Conservation (phyloP, 768 basidiomycete species). For the Leccinum longicurvipes region DNA sequence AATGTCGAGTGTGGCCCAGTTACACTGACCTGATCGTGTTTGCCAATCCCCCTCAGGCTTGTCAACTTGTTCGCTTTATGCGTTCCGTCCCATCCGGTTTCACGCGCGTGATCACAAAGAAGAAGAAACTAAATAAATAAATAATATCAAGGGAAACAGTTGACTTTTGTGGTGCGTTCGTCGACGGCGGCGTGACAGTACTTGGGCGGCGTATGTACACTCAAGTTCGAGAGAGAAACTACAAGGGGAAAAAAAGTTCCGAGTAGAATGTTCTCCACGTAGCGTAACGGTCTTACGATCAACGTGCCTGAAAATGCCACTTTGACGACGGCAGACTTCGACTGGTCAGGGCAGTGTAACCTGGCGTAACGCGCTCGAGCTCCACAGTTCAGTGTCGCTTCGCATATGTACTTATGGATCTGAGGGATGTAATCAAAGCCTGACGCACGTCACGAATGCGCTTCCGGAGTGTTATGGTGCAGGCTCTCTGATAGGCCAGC, state of each 20-base stretch:
- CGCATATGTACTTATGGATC: not conserved
- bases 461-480: not conserved
- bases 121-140: not conserved
- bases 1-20: no score
- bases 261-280: conserved; percentile 4
- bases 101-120: not conserved
- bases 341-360: not conserved
- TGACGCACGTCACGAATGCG: not conserved
- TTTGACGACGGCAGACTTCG: conserved; percentile 1
- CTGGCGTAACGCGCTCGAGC: not conserved
- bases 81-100: not conserved
- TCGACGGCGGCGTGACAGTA: not conserved
- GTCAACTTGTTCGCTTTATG: conserved; percentile 7
- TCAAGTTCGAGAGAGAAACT: not conserved
- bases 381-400: not conserved
- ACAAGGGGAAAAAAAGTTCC: conserved; percentile 12
- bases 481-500: not conserved
- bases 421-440: not conserved
- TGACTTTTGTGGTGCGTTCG: not conserved
- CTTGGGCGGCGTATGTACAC: not conserved
- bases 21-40: not conserved
- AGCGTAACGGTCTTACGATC: conserved; percentile 14
- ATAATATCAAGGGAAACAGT: not conserved
- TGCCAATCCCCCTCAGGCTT: not conserved
- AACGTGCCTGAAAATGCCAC: conserved; percentile 8